Percentiles rank a stretch among this genome's conserved stretches.
Evolutionary conservation across 2,329 filamentous ascomycete species (phyloP).

Genomic region (Aureobasidium mangrovei): DNA sequence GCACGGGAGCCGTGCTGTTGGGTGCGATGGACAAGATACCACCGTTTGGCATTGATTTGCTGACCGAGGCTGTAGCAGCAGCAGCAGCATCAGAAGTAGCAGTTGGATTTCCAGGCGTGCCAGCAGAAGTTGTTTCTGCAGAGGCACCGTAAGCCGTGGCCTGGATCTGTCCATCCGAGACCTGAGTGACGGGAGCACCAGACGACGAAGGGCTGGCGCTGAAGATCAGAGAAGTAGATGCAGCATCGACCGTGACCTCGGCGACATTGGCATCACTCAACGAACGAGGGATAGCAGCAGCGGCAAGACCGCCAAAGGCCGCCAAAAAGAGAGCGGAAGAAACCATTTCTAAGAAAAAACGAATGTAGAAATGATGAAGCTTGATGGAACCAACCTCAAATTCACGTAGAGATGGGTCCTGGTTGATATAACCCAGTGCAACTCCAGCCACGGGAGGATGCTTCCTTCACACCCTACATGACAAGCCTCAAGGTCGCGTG

Average conservation of each 20-base stretch:
- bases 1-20: not conserved
- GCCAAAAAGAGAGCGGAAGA: not conserved
- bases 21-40: conserved; percentile 3
- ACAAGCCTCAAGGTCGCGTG: not conserved
- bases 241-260: not conserved
- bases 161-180: conserved; percentile 9
- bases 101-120: not conserved
- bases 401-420: not conserved
- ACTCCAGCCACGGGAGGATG: not conserved
- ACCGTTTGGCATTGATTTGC: not conserved
- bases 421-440: not conserved
- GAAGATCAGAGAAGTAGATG: not conserved
- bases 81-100: not conserved
- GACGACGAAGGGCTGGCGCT: conserved; percentile 1
- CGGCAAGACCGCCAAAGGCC: conserved; percentile 1
- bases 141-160: not conserved
- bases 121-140: not conserved
- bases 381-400: not conserved
- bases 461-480: too few relatives aligned
- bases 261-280: not conserved
- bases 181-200: not conserved
- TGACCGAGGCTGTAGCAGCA: not conserved
- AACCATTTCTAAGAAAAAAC: not conserved
- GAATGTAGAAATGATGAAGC: conserved; percentile 1
- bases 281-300: not conserved